phyloP scores from a whole-genome alignment of 257 asterid genomes.

The Solanum pimpinellifolium region DNA sequence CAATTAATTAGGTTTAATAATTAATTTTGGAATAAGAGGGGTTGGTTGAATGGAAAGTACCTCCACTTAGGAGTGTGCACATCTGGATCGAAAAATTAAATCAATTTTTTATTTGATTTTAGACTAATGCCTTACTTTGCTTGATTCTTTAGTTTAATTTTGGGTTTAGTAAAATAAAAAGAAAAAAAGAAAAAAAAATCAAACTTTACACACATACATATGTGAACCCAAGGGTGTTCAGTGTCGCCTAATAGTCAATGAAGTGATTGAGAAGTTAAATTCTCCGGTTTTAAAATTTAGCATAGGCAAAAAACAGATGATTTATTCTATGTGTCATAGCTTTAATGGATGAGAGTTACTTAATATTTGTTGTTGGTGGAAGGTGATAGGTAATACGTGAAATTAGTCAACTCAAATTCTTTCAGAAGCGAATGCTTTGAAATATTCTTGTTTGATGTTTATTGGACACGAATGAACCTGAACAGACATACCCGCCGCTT shows the following conservation, averaged over 20 bases:
- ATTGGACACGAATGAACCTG: no score
- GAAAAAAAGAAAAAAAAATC: no score
- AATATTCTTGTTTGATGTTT: no score
- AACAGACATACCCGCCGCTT: no score
- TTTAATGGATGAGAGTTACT: not conserved
- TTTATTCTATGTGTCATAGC: no score
- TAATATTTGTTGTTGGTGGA: not conserved
- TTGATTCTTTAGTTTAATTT: not conserved
- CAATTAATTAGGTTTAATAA: not conserved
- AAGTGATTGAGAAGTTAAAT: not conserved
- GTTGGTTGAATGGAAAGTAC: not conserved
- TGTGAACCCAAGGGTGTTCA: no score
- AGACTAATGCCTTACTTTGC: not conserved
- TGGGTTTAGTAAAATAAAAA: not conserved
- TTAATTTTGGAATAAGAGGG: not conserved
- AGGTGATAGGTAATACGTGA: not conserved
- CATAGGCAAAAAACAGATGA: no score
- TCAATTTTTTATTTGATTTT: not conserved
- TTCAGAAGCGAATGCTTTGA: no score
- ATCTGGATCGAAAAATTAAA: no score
- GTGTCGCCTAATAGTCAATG: not conserved
- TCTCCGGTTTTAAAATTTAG: no score
- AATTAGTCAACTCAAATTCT: not conserved
- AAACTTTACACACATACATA: no score
- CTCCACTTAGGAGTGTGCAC: no score